phyloP scores from a whole-genome alignment of 305 asterid species.

The Solanum hybrid region DNA sequence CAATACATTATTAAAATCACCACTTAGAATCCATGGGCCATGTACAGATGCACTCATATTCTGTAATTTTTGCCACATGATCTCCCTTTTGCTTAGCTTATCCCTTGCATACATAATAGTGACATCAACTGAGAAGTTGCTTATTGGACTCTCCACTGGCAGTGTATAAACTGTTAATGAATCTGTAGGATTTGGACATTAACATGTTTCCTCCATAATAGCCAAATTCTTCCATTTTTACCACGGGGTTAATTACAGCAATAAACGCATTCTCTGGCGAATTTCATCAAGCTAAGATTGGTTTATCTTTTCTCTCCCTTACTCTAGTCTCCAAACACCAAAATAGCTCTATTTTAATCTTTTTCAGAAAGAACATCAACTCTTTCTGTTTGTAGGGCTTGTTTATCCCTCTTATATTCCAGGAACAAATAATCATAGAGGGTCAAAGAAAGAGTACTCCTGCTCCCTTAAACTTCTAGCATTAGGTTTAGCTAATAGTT shows the following conservation, averaged over 20 bases:
- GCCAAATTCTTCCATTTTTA: background rate
- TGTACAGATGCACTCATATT: background rate
- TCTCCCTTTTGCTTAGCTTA: background rate
- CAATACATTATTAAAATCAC: background rate
- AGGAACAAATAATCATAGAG: background rate
- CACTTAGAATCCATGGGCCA: background rate
- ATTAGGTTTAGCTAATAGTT: background rate
- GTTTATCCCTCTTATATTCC: background rate
- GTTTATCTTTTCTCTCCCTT: background rate
- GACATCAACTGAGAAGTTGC: background rate
- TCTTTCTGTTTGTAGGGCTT: background rate
- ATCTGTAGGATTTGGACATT: background rate
- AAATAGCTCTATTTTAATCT: background rate
- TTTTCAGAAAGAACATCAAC: background rate
- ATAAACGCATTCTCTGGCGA: background rate
- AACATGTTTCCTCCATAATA: background rate
- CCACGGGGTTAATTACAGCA: background rate
- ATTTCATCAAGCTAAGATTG: background rate
- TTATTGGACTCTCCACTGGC: background rate
- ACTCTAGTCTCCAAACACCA: background rate
- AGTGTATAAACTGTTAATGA: background rate
- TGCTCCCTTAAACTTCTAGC: background rate
- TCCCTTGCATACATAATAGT: background rate
- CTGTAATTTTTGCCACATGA: background rate
- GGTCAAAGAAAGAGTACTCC: background rate